These are phyloP conservation scores for Wickerhamiella siamensis DNA, from an alignment of 805 yeast species.

Conservation along the genomic window DNA sequence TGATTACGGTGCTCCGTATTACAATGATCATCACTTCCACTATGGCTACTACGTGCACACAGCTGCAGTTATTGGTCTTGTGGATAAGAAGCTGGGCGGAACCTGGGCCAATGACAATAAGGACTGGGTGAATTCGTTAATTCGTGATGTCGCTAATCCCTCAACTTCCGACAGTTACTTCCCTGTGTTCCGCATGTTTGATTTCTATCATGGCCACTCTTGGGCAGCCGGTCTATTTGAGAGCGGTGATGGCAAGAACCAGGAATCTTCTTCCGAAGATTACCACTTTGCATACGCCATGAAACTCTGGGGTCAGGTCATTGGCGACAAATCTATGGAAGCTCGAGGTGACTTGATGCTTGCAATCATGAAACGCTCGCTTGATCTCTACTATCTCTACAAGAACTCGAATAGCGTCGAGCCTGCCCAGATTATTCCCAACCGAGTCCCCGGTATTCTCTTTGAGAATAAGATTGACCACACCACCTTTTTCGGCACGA, in stretches of 20 bases:
- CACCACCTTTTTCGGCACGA: slow-evolving; percentile 58
- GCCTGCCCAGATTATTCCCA: slow-evolving; percentile 41
- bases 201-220: slow-evolving; percentile 62
- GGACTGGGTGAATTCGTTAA: slow-evolving; percentile 46
- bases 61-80: slow-evolving; percentile 58
- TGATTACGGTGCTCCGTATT: slow-evolving; percentile 65
- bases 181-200: slow-evolving; percentile 58
- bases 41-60: slow-evolving; percentile 77
- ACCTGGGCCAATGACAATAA: slow-evolving; percentile 35
- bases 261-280: slow-evolving; percentile 62
- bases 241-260: slow-evolving; percentile 56
- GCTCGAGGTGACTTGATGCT: slow-evolving; percentile 48
- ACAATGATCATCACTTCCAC: slow-evolving; percentile 80
- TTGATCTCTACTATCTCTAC: slow-evolving; percentile 43
- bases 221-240: slow-evolving; percentile 64
- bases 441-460: slow-evolving; percentile 62
- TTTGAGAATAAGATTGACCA: slow-evolving; percentile 64
- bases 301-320: slow-evolving; percentile 54
- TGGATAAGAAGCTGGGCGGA: slow-evolving; percentile 39
- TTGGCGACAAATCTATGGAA: slow-evolving; percentile 40
- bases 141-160: slow-evolving; percentile 61
- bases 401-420: slow-evolving; percentile 35
- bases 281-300: slow-evolving; percentile 58
- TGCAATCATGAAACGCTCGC: slow-evolving; percentile 38
- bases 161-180: slow-evolving; percentile 35